Evolutionary conservation across 495 filamentous ascomycete genomes (phyloP), one percentile per base, ranked within the genome.

Genomic region (Parathielavia appendiculata): DNA sequence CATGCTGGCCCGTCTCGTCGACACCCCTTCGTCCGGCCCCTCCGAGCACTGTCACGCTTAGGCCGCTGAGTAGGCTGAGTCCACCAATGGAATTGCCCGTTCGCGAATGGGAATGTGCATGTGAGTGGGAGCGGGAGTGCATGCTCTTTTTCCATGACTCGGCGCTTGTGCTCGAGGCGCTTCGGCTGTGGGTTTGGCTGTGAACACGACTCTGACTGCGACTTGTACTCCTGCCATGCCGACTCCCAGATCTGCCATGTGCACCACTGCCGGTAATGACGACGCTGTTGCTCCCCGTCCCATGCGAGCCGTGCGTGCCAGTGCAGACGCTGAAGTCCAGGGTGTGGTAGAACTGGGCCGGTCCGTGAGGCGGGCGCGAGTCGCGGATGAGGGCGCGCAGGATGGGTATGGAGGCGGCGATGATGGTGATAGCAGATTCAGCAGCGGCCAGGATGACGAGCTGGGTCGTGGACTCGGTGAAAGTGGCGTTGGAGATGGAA

Each of bases 391-490:
- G 48, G 1, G 67, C 65, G 5, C 70, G 63, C 3, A 73, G 43
- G 10, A 71, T 69, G 5, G 69, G 70, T 9, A 71, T 70, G 0
- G 63, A 67, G 0, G 67, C 67, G 0, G 70, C 70, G 52, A 71
- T 63, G 45, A 73, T 69, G 12, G 67, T 67, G 12, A 70, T 66
- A 14, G 70, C 67, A 5, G 48, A 36, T 48, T 73, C 69, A 10
- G 70, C 70, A 1, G 64, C 48, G 0, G 50, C 67, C 5, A 71
- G 54, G 14, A 71, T 67, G 16, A 65, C 46, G 2, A 73, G 63
- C 34, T 65, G 35, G 1, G 70, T 65, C 0, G 63, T 69, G 0
- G 59, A 61, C 20, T 60, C 58, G 26, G 68, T 69, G 22, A 70
- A 64, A 44, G 59, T 61, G 0, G 55, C 11, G 22, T 70, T 63